Base-by-base conservation (phyloP, 2,329 filamentous ascomycete genomes). In the Rachicladosporium sp. region DNA sequence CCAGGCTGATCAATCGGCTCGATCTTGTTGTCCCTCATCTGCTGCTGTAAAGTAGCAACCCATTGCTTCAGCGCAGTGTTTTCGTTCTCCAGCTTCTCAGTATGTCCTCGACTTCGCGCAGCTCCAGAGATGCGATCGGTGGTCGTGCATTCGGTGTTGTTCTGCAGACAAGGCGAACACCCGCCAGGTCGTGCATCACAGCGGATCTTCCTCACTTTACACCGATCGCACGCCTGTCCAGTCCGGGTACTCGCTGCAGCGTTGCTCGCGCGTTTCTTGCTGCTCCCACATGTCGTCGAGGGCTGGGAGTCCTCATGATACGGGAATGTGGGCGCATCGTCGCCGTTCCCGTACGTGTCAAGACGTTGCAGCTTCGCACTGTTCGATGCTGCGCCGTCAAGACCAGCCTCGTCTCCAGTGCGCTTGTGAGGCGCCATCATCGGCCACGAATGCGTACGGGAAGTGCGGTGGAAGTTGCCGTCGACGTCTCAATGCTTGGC, bases 191-290 rank as follows among this genome's bases (percentile, higher is more conserved):
- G 69, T 39, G 78, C 80, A 65, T 93, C 86, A 68, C 86, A 93
- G 56, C 83, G 77, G 52, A 93, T 93, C 63, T 93, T 93, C 50
- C 86, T 77, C 60, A 84, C 81, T 73, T 89, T 91, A 71, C 86
- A 93, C 41, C 86, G 73, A 62, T 93, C 85, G 69, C 85, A 93
- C 27, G 85, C 85, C 64, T 93, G 85, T 6, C 85, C 85, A 0
- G 85, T 93, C 42, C 76, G 66, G 43, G 30, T 43, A 35, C 12
- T 37, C 37, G 37, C 33, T 33, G 19, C 13, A 15, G 31, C 31
- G 6, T 15, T 32, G 23, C 4, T 41, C 31, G 21, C 31, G 33
- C 37, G 27, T 31, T 37, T 38, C 34, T 29, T 35, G 34, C 21
- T 37, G 31, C 31, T 38, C 9, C 33, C 33, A 21, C 10, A 29